phyloP scores from a whole-genome alignment of 148 eudicot genomes.

The Fagopyrum tataricum region DNA sequence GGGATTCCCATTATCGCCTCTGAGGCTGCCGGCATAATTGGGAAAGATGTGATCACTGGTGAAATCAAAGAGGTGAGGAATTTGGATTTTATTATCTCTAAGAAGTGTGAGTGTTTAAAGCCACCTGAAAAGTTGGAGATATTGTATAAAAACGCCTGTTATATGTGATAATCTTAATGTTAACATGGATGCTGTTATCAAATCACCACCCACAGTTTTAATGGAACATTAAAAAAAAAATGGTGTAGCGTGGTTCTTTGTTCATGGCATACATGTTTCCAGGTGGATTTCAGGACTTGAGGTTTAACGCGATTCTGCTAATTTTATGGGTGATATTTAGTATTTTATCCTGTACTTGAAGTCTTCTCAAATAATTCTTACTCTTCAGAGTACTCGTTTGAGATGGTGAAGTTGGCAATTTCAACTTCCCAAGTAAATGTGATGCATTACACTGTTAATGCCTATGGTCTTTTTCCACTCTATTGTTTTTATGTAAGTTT shows the following conservation, averaged over 20 bases:
- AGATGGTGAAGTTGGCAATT: background rate
- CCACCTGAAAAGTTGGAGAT: too few relatives aligned
- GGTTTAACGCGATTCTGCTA: too few relatives aligned
- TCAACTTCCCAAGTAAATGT: background rate
- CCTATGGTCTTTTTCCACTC: background rate
- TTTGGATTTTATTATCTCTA: background rate
- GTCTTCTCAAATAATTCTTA: background rate
- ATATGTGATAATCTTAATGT: too few relatives aligned
- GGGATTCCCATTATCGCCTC: constrained; percentile 56
- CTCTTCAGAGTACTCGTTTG: background rate
- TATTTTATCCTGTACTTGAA: too few relatives aligned
- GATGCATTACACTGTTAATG: background rate
- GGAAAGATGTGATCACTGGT: constrained; percentile 50
- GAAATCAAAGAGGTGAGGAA: constrained; percentile 55
- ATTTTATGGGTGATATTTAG: too few relatives aligned
- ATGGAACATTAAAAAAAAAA: too few relatives aligned
- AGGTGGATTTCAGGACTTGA: too few relatives aligned
- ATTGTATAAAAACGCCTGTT: too few relatives aligned
- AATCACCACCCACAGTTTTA: too few relatives aligned
- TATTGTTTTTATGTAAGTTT: background rate
- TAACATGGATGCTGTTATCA: too few relatives aligned
- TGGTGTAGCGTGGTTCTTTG: too few relatives aligned
- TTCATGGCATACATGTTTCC: too few relatives aligned
- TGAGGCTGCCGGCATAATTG: constrained; percentile 52
- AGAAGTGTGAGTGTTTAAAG: background rate